Evolutionary conservation across 352 stramenopile species (phyloP).

Genomic region (Globisporangium apiculatum): DNA sequence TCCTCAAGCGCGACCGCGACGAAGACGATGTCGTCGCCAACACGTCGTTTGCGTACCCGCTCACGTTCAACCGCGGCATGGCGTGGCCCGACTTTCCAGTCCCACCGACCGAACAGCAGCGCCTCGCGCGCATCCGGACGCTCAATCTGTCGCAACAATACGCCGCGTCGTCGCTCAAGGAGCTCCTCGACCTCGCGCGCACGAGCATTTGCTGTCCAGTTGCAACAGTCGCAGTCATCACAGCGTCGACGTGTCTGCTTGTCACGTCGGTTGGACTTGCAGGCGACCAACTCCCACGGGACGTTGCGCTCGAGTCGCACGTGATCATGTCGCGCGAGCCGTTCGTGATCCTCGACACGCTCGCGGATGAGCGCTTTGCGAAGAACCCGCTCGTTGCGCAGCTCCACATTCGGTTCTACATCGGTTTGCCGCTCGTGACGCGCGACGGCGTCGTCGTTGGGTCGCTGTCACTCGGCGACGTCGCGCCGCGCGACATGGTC

Average conservation of each 20-base stretch:
- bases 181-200: constrained; percentile 64
- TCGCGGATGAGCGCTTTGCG: constrained; percentile 67
- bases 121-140: constrained; percentile 46
- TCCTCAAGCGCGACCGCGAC: constrained; percentile 20
- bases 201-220: constrained; percentile 66
- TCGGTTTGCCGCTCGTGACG: constrained; percentile 59
- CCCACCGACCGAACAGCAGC: constrained; percentile 41
- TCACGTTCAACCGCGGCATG: constrained; percentile 69
- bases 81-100: constrained; percentile 68
- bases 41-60: constrained; percentile 52
- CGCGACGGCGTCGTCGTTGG: constrained; percentile 70
- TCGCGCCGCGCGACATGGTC: constrained; percentile 48
- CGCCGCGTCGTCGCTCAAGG: constrained; percentile 61
- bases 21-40: constrained; percentile 56
- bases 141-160: constrained; percentile 77
- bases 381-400: constrained; percentile 70
- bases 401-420: constrained; percentile 74
- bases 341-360: constrained; percentile 65
- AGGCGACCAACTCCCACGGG: constrained; percentile 69
- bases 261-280: constrained; percentile 69
- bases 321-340: constrained; percentile 70
- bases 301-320: constrained; percentile 68
- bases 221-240: constrained; percentile 62
- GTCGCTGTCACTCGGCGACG: constrained; percentile 65
- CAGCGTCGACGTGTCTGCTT: constrained; percentile 63